Evolutionary conservation across 805 yeast species (phyloP).

Genomic region (Zygotorulaspora chibaensis): DNA sequence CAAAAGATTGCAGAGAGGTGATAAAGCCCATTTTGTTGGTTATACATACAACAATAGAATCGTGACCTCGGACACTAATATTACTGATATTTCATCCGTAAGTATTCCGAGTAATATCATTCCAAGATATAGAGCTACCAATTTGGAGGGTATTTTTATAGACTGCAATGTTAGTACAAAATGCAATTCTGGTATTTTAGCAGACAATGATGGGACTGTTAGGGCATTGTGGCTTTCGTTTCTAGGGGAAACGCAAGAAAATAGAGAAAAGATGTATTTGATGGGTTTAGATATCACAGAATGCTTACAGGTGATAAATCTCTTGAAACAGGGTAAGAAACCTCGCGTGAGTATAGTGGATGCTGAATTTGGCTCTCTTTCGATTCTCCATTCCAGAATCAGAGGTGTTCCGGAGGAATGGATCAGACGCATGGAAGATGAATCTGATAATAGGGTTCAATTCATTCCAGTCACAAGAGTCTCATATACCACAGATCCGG

Average conservation of each 20-base stretch:
- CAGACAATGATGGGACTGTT: slow-evolving; percentile 71
- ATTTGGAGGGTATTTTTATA: slow-evolving; percentile 68
- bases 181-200: slow-evolving; percentile 75
- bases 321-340: slow-evolving; percentile 44
- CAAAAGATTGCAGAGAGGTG: slow-evolving; percentile 65
- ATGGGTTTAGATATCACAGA: slow-evolving; percentile 78
- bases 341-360: slow-evolving; percentile 70
- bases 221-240: slow-evolving; percentile 84
- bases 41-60: slow-evolving; percentile 66
- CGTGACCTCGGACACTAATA: slow-evolving; percentile 68
- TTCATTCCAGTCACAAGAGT: slow-evolving; percentile 68
- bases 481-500: slow-evolving; percentile 44
- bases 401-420: slow-evolving; percentile 85
- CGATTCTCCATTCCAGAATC: slow-evolving; percentile 71
- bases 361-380: slow-evolving; percentile 67
- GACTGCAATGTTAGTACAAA: slow-evolving; percentile 70
- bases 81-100: slow-evolving; percentile 70
- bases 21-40: slow-evolving; percentile 73
- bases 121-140: slow-evolving; percentile 84
- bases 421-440: slow-evolving; percentile 64
- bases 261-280: slow-evolving; percentile 58
- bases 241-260: slow-evolving; percentile 66
- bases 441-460: slow-evolving; percentile 62
- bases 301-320: slow-evolving; percentile 51
- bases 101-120: slow-evolving; percentile 64